Base-by-base conservation (phyloP, 495 filamentous ascomycete species). In the Penicillium odoratum region DNA sequence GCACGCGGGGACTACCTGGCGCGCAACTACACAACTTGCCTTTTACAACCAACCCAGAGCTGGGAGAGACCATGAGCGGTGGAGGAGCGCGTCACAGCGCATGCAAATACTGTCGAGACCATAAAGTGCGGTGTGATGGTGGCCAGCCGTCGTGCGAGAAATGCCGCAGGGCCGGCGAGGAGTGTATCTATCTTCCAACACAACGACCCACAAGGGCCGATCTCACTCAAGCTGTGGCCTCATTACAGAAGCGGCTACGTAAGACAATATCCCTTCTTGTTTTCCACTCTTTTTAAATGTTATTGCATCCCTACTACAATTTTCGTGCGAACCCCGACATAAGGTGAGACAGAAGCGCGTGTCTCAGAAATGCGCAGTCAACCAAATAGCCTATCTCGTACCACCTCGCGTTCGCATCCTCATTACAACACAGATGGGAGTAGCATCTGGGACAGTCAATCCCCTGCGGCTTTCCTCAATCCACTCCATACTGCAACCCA, bases 51-150 rank as follows among this genome's bases (percentile, higher is more conserved):
- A 43, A 18, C 40, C 40, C 15, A 43, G 40, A 43, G 40, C 18
- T 15, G 0, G 13, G 16, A 43, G 7, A 10, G 5, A 43, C 13
- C 40, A 43, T 43, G 40, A 43, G 40, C 40, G 40, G 40, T 7
- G 13, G 13, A 5, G 13, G 40, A 43, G 0, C 40, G 15, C 40
- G 40, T 16, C 40, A 43, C 18, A 43, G 40, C n/a, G 46, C 46
- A 30, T 48, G 46, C 46, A 48, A 48, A 30, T 30, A 28, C 10
- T 48, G 46, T 30, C 21, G 46, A 48, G 46, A 48, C 18, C 46
- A 30, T 30, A 48, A 48, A 48, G 46, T 48, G 10, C 46, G 21
- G 25, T 48, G 46, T 30, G 46, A 48, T 15, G 46, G 46, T 15
- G 25, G 28, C 25, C 46, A 48, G 28, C 46, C 46, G n/a, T 48